Evolutionary conservation across 805 yeast species (phyloP), one percentile per base, ranked within the genome.

Genomic region (Ogataea populi-albae): DNA sequence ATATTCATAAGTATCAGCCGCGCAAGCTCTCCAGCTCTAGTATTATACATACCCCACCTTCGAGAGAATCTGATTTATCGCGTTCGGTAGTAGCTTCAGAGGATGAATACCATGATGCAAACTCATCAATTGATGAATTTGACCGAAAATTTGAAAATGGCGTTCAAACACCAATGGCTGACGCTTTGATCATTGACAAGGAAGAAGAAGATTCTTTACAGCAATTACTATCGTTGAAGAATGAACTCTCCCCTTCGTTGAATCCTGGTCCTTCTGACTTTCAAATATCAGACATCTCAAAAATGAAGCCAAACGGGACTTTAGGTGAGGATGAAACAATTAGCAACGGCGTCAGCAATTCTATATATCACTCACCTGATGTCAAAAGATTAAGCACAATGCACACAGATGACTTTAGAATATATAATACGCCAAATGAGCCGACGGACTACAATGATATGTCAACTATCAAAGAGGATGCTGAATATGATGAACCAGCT

Each of bases 391-490:
- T 59, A 10, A 55, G 60, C 40, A 54, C 61, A 1, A 46, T 59
- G 50, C 57, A 55, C 10, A 56, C 62, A 1, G 52, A 53, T 35
- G 63, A 59, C 27, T 41, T 41, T 35, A 53, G 47, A 30, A 57
- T 59, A 17, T 59, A 59, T 34, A 59, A 59, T 26, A 30, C 42
- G 5, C 36, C 32, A 5, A 26, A 32, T 5, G 35, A 30, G 19
- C 22, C 21, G 15, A 30, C 19, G 26, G 30, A 11, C 11, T 40
- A 16, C n/a, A 35, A 40, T 17, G 61, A 61, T 30, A 61, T 61
- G 65, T 47, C 54, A 15, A 53, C 62, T 6, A 61, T 61, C 33
- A 59, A 58, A 23, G 66, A 61, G 38, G 59, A 48, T n/a, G 49
- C 57, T 4, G 63, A 59, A 29, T 38, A 45, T 15, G 63, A 56